phyloP scores from a whole-genome alignment of 192 early-diverging fungal genomes.

The Entomortierella parvispora region DNA sequence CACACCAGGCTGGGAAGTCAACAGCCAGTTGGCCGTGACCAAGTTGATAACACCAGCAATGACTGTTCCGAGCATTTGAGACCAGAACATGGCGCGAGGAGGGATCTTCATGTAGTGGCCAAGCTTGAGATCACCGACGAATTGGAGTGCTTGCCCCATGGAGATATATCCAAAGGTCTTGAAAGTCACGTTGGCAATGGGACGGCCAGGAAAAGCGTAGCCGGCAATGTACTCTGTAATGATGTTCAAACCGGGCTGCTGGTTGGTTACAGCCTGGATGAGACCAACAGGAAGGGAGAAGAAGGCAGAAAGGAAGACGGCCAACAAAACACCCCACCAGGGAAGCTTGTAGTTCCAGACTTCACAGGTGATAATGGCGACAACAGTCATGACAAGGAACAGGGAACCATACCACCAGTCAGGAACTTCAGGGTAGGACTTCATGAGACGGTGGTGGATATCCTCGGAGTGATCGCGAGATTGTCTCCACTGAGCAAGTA shows the following conservation, averaged over 20 bases:
- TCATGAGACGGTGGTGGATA: conserved; percentile 76
- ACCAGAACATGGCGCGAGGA: conserved; percentile 61
- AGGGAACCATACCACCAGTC: conserved; percentile 62
- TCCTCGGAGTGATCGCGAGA: conserved; percentile 57
- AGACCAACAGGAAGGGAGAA: conserved; percentile 68
- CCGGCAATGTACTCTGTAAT: conserved; percentile 67
- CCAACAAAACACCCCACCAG: conserved; percentile 62
- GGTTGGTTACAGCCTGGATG: conserved; percentile 65
- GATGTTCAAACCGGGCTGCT: conserved; percentile 63
- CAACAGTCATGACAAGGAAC: conserved; percentile 48
- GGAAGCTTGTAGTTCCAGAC: conserved; percentile 55
- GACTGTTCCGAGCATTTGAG: conserved; percentile 69
- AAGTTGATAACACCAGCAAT: conserved; percentile 67
- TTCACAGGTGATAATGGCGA: conserved; percentile 46
- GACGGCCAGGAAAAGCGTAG: conserved; percentile 66
- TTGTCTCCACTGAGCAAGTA: conserved; percentile 54
- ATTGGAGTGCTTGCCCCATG: conserved; percentile 79
- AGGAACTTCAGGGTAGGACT: conserved; percentile 66
- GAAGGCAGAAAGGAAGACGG: conserved; percentile 46
- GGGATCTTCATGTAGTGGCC: conserved; percentile 52
- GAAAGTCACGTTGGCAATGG: conserved; percentile 65
- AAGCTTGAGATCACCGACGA: conserved; percentile 79
- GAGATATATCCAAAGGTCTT: conserved; percentile 67
- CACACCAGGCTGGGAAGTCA: conserved; percentile 51
- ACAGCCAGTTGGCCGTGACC: conserved; percentile 54